phyloP scores from a whole-genome alignment of 768 basidiomycete species.

The Mycena vitilis region DNA sequence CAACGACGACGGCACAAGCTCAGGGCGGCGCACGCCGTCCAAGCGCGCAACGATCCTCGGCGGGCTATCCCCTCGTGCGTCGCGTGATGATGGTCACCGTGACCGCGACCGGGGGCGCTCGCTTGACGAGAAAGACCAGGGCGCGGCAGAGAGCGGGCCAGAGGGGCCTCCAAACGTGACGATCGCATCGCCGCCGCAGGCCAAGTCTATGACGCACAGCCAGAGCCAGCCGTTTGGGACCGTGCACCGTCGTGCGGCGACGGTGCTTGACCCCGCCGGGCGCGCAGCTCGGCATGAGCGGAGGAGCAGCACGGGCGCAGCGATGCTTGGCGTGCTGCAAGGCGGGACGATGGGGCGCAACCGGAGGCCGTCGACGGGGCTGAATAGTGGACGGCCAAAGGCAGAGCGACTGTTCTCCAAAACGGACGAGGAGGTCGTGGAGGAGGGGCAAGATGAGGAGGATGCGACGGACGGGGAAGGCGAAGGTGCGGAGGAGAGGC shows the following conservation, averaged over 20 bases:
- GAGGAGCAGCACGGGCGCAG: conserved; percentile 82
- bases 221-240: conserved; percentile 58
- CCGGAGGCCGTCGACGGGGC: conserved; percentile 78
- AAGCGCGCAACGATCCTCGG: conserved; percentile 65
- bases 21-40: conserved; percentile 42
- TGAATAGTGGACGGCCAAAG: conserved; percentile 48
- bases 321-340: conserved; percentile 48
- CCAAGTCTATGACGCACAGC: conserved; percentile 47
- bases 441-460: conserved; percentile 39
- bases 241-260: conserved; percentile 80
- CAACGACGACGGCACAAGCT: conserved; percentile 47
- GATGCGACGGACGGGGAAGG: conserved; percentile 57
- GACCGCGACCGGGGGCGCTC: conserved; percentile 39
- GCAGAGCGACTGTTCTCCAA: conserved; percentile 63
- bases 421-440: conserved; percentile 51
- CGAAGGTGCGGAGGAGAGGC: conserved; percentile 43
- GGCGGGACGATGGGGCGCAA: conserved; percentile 67
- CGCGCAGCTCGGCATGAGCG: conserved; percentile 75
- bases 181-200: conserved; percentile 36
- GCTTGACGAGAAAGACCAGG: conserved; percentile 38
- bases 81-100: conserved; percentile 46
- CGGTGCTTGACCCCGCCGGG: conserved; percentile 77
- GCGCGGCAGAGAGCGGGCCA: conserved; percentile 42
- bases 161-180: conserved; percentile 31
- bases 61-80: conserved; percentile 44